phyloP scores from a whole-genome alignment of 169 alveolate genomes.

The Plasmodium ovale region DNA sequence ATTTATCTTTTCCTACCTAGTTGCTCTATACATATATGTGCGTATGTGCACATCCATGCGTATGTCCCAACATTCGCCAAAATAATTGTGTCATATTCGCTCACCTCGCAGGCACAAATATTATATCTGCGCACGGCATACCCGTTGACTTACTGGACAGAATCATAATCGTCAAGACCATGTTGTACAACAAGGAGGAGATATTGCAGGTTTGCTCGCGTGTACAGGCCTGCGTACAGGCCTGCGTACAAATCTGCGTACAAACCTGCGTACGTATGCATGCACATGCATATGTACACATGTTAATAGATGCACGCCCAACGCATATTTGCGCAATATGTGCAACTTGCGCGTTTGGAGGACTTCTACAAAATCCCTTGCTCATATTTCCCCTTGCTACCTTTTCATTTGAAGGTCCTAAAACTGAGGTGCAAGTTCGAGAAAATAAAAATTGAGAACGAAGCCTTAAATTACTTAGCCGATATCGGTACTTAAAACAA shows the following conservation, averaged over 20 bases:
- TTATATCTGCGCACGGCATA: constrained; percentile 97
- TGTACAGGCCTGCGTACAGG: too few species aligned
- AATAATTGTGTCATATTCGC: not conserved
- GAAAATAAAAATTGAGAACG: constrained; percentile 61
- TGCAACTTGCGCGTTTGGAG: not conserved
- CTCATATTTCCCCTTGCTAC: constrained; percentile 1
- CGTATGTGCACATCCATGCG: constrained; percentile 2
- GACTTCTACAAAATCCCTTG: not conserved
- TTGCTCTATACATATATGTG: not conserved
- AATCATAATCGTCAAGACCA: constrained; percentile 95
- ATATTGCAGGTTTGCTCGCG: constrained; percentile 77
- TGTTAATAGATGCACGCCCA: not conserved
- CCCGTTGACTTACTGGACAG: constrained; percentile 99
- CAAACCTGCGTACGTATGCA: too few species aligned
- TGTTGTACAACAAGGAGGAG: constrained; percentile 95
- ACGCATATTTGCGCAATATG: not conserved
- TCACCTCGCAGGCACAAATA: constrained; percentile 94
- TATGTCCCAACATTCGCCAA: too few species aligned
- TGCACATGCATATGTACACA: constrained; percentile 13
- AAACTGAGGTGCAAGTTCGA: constrained; percentile 74
- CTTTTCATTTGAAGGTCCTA: constrained; percentile 37
- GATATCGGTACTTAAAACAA: constrained; percentile 87
- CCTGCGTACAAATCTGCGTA: too few species aligned
- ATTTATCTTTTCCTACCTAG: not conserved
- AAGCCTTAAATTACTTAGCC: constrained; percentile 66